Conservation (phyloP, 371 early-diverging fungal genomes). For the Rhizopus sp. region DNA sequence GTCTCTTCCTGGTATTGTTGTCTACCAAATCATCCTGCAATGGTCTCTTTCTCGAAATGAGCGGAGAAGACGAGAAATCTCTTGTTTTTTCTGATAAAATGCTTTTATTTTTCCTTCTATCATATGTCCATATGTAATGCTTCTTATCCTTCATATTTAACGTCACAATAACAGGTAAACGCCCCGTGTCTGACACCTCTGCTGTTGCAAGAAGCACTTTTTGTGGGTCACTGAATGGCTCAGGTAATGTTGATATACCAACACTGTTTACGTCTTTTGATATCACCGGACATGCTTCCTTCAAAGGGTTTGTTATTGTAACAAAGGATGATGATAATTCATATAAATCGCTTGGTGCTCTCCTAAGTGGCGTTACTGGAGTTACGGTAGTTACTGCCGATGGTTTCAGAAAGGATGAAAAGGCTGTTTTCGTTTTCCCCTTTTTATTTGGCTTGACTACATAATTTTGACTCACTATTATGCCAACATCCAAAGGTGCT, state of each 20-base stretch:
- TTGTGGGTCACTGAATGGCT: constrained; percentile 8
- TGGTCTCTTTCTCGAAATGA: not conserved
- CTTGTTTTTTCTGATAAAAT: constrained; percentile 1
- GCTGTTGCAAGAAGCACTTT: constrained; percentile 15
- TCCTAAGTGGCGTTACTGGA: constrained; percentile 4
- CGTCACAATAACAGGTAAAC: constrained; percentile 21
- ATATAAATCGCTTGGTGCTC: not conserved
- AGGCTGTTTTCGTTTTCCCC: constrained; percentile 7
- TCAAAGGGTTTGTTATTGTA: constrained; percentile 20
- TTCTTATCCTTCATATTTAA: constrained; percentile 14
- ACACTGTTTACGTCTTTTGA: constrained; percentile 5
- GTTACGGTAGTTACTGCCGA: not conserved
- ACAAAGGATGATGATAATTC: constrained; percentile 15
- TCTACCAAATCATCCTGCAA: not conserved
- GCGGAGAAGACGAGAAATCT: not conserved
- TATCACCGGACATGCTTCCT: constrained; percentile 16
- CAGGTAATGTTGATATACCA: not conserved
- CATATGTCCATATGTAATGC: constrained; percentile 24
- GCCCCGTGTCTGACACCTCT: constrained; percentile 3
- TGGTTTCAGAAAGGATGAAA: constrained; percentile 7
- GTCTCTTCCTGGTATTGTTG: constrained; percentile 4
- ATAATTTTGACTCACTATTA: constrained; percentile 14
- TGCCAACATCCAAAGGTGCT: constrained; percentile 17
- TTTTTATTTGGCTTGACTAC: not conserved
- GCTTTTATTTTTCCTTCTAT: constrained; percentile 8